These are phyloP conservation scores for Aphanomyces cochlioides DNA, from an alignment of 352 stramenopile genomes.

Conservation along the genomic window DNA sequence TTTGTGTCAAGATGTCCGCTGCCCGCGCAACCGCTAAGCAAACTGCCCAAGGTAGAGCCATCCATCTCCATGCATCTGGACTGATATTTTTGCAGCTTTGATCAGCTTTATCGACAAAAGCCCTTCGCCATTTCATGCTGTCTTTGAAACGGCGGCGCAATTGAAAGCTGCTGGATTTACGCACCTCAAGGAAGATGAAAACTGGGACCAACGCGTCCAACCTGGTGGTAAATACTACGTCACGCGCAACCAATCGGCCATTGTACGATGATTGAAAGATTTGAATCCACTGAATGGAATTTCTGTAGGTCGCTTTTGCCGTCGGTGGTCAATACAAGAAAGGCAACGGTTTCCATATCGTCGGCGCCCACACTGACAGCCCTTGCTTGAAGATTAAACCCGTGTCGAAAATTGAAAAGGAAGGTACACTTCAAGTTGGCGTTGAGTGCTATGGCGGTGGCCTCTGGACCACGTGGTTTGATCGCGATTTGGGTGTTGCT, in stretches of 20 bases:
- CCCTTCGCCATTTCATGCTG: constrained; percentile 93
- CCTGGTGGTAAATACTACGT: constrained; percentile 96
- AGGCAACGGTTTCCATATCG: constrained; percentile 94
- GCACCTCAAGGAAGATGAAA: constrained; percentile 85
- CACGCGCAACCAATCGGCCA: constrained; percentile 93
- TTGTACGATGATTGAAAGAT: constrained; percentile 49
- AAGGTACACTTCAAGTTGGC: constrained; percentile 78
- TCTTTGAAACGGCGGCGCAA: constrained; percentile 77
- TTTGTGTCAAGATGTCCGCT: constrained; percentile 10
- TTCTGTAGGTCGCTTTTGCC: constrained; percentile 80
- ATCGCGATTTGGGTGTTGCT: constrained; percentile 93
- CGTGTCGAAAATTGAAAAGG: constrained; percentile 83
- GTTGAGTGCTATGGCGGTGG: constrained; percentile 87
- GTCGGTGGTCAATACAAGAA: constrained; percentile 89
- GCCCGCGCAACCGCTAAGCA: constrained; percentile 22
- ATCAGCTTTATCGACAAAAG: constrained; percentile 93
- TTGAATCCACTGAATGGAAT: neutral
- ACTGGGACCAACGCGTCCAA: constrained; percentile 54
- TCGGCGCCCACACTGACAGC: constrained; percentile 96
- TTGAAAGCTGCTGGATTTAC: constrained; percentile 89
- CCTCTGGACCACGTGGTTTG: constrained; percentile 98
- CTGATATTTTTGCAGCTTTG: constrained; percentile 45
- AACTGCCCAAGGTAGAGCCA: constrained; percentile 16
- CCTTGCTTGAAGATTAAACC: constrained; percentile 96
- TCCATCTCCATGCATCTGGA: neutral